Evolutionary conservation across 305 asterid species (phyloP).

Genomic region (Fraxinus paxiana): DNA sequence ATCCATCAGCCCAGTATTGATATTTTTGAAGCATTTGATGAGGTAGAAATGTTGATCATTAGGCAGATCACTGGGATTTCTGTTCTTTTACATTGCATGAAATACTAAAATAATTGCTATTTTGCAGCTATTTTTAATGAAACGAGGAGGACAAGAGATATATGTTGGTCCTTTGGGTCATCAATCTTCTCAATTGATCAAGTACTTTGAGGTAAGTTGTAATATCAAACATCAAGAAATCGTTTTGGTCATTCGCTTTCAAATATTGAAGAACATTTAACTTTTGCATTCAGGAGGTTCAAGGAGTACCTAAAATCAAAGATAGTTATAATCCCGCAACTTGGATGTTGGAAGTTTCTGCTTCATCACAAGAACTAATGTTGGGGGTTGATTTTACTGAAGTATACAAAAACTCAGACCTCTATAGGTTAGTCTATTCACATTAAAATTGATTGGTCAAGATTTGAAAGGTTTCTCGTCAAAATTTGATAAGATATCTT

Average conservation of each 20-base stretch:
- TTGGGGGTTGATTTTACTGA: constrained; percentile 45
- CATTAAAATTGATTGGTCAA: neutral
- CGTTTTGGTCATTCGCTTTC: neutral
- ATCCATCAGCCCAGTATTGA: constrained; percentile 81
- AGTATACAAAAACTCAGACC: constrained; percentile 40
- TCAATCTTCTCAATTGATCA: constrained; percentile 44
- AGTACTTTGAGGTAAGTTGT: constrained; percentile 46
- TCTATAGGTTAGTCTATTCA: constrained; percentile 33
- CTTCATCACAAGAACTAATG: constrained; percentile 46
- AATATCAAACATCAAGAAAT: neutral
- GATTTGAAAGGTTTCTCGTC: neutral
- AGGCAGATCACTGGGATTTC: neutral
- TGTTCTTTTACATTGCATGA: neutral
- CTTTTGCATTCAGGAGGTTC: constrained; percentile 21
- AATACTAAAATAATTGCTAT: neutral
- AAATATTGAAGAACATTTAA: neutral
- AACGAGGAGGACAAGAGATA: constrained; percentile 63
- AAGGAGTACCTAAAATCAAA: constrained; percentile 46
- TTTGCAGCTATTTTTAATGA: constrained; percentile 55
- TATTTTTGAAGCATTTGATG: constrained; percentile 75
- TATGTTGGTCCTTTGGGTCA: constrained; percentile 62
- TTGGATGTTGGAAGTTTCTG: constrained; percentile 58
- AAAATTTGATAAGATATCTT: neutral
- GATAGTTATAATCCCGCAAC: constrained; percentile 56
- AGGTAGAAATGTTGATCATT: constrained; percentile 34